Base-by-base conservation (phyloP, 495 filamentous ascomycete genomes). In the Lophiotrema nucula region DNA sequence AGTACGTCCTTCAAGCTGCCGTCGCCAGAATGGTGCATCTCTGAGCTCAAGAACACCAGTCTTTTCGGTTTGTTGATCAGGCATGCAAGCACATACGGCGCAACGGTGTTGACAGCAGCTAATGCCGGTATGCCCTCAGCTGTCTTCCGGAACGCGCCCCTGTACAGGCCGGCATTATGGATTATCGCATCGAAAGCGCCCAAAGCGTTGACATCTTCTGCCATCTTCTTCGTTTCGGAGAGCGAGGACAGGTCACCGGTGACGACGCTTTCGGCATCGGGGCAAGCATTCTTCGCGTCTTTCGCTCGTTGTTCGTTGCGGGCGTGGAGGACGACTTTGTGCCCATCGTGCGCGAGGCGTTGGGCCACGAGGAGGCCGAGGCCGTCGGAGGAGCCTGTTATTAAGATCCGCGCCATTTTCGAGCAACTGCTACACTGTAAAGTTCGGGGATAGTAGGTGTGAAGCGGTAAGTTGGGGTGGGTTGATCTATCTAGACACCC, bases 351-450 rank as follows among this genome's bases (percentile, higher is more conserved):
- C 39, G 77, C 46, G 23, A 85, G 79, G 26, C 68, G 52, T 54
- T 76, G 76, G 38, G 81, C 82, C 0, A 76, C 73, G 3, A 73
- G 71, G 31, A 70, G 76, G 55, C 81, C 82, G 24, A 83, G 75
- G 56, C 81, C 81, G 56, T 69, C 67, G 35, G 45, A 47, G 21
- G 53, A 58, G 24, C 69, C 69, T 11, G 81, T 84, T 42, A 84
- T 81, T 67, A 83, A 78, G 56, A 83, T 78, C 12, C 79, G 79
- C n/a, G n/a, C n/a, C n/a, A n/a, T n/a, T n/a, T n/a, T n/a, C n/a
- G n/a, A n/a, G n/a, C n/a, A n/a, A n/a, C n/a, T n/a, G n/a, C n/a
- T n/a, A n/a, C n/a, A n/a, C n/a, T n/a, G n/a, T n/a, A n/a, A n/a
- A n/a, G n/a, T n/a, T n/a, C n/a, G n/a, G n/a, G n/a, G n/a, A n/a